Percentiles rank a stretch among this genome's conserved stretches.
phyloP scores from a whole-genome alignment of 1,139 yeast genomes.

The Lodderomyces pseudojiufengensis region DNA sequence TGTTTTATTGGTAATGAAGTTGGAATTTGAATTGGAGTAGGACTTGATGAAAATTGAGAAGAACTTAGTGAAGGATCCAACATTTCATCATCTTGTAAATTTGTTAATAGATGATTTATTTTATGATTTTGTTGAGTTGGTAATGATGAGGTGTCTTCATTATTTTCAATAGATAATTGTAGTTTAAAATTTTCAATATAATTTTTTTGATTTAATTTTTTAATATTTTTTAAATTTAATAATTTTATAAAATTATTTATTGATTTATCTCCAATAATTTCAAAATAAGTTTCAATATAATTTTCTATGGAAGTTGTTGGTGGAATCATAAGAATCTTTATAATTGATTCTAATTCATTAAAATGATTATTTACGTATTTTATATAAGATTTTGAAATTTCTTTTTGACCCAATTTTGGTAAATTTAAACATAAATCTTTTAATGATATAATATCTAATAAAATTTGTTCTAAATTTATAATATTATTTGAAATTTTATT shows the following conservation, averaged over 20 bases:
- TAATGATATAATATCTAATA: constrained; percentile 65
- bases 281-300: constrained; percentile 63
- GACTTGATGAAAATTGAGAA: constrained; percentile 14
- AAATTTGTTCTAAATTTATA: constrained; percentile 75
- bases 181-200: constrained; percentile 60
- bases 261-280: constrained; percentile 63
- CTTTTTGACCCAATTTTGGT: constrained; percentile 41
- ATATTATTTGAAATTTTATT: constrained; percentile 60
- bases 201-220: constrained; percentile 42
- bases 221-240: constrained; percentile 59
- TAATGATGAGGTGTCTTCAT: too few species aligned
- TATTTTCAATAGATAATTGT: constrained; percentile 49
- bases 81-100: constrained; percentile 16
- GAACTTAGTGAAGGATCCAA: constrained; percentile 10
- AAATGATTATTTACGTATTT: constrained; percentile 51
- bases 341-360: constrained; percentile 53
- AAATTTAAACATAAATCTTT: constrained; percentile 53
- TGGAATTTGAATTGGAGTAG: neutral
- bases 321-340: constrained; percentile 64
- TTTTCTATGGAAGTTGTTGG: constrained; percentile 54
- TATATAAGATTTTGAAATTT: constrained; percentile 37
- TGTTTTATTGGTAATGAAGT: neutral
- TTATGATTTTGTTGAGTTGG: constrained; percentile 12
- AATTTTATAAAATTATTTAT: constrained; percentile 61
- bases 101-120: constrained; percentile 39